phyloP scores from a whole-genome alignment of 2,329 filamentous ascomycete genomes.

The Trichoderma koningiopsis region DNA sequence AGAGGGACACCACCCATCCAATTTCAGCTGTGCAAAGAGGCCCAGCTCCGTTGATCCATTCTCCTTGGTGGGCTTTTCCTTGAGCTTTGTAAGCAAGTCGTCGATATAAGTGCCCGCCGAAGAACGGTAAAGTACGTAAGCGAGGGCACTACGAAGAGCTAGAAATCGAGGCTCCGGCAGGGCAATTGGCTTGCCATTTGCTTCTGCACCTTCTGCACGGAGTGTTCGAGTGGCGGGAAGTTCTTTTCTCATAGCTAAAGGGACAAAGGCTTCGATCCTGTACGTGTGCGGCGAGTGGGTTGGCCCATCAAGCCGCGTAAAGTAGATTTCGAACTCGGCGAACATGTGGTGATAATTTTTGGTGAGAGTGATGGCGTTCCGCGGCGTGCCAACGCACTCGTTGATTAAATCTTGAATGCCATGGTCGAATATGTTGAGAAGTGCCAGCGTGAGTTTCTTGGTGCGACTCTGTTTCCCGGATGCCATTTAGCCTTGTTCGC shows the following conservation, averaged over 20 bases:
- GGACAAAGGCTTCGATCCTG: slow-evolving; percentile 29
- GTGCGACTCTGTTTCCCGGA: slow-evolving; percentile 28
- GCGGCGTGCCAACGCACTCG: slow-evolving; percentile 42
- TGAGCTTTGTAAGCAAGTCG: slow-evolving; percentile 30
- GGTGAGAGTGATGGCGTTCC: slow-evolving; percentile 39
- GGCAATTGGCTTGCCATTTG: slow-evolving; percentile 34
- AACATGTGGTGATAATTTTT: slow-evolving; percentile 28
- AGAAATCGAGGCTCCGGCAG: slow-evolving; percentile 39
- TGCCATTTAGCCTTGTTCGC: not conserved
- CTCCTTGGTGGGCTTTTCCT: not conserved
- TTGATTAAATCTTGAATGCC: slow-evolving; percentile 41
- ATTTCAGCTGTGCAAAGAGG: not conserved
- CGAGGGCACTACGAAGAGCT: slow-evolving; percentile 40
- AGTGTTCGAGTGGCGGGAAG: slow-evolving; percentile 38
- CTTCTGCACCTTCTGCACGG: slow-evolving; percentile 32
- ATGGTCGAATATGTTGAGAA: slow-evolving; percentile 48
- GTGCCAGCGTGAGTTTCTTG: slow-evolving; percentile 40
- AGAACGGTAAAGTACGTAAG: slow-evolving; percentile 39
- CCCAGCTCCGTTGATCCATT: slow-evolving; percentile 19
- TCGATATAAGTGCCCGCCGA: slow-evolving; percentile 39
- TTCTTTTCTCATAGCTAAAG: not conserved
- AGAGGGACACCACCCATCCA: not conserved
- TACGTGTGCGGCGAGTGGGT: slow-evolving; percentile 36
- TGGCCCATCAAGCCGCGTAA: slow-evolving; percentile 25
- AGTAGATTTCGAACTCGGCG: slow-evolving; percentile 32